Percentiles rank a stretch among this genome's conserved stretches.
These are phyloP conservation scores for Wolfiporia cocos DNA, from an alignment of 1,284 basidiomycete genomes.

Conservation along the genomic window DNA sequence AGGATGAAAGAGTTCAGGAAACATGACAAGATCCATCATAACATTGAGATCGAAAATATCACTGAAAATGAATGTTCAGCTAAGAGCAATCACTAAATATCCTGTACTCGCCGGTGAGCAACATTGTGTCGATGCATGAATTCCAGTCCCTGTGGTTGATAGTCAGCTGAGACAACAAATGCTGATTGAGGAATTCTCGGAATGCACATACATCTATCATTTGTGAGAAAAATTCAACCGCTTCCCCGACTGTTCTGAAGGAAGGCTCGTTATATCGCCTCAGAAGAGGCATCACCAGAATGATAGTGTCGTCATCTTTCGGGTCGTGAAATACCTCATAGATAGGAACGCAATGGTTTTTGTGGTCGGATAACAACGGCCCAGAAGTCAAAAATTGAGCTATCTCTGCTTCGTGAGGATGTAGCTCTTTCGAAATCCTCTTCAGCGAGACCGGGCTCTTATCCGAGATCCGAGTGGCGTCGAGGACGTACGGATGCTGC, in stretches of 20 bases:
- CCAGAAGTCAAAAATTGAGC: constrained; percentile 11
- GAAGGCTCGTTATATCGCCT: constrained; percentile 14
- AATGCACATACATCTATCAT: constrained; percentile 12
- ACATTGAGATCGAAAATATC: neutral
- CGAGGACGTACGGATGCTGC: too few species aligned
- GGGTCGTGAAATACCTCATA: constrained; percentile 14
- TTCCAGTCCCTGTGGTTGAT: constrained; percentile 1
- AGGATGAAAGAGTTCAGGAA: neutral
- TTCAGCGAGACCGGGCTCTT: constrained; percentile 1
- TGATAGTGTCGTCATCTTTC: constrained; percentile 1
- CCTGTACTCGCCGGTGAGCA: neutral
- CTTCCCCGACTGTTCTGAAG: constrained; percentile 20
- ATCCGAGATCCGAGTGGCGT: too few species aligned
- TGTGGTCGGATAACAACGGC: constrained; percentile 11
- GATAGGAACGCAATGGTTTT: constrained; percentile 22
- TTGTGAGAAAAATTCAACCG: constrained; percentile 20
- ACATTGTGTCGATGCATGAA: neutral
- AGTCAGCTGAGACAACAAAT: neutral
- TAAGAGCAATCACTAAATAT: neutral
- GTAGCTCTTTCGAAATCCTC: neutral
- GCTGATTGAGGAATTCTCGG: constrained; percentile 11
- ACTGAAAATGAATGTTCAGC: neutral
- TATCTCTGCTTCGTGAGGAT: constrained; percentile 12
- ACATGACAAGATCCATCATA: neutral
- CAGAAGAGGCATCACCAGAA: constrained; percentile 20